Conservation (phyloP, 805 yeast species). For the Hyphopichia homilentoma region DNA sequence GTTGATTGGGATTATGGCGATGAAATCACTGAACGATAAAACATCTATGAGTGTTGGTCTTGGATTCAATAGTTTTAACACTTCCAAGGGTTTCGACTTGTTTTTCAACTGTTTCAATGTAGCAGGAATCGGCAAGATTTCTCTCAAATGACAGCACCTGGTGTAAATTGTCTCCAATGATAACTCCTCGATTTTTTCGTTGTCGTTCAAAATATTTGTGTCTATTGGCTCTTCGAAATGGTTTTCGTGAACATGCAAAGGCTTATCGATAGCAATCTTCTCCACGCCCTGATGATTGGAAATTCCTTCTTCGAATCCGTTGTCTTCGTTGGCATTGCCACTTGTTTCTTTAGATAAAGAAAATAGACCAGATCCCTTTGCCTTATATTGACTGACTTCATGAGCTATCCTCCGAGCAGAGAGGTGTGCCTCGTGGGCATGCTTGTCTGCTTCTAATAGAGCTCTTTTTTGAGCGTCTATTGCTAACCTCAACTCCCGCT, state of each 20-base stretch:
- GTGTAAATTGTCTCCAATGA: constrained; percentile 57
- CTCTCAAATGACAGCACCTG: constrained; percentile 88
- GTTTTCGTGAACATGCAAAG: constrained; percentile 59
- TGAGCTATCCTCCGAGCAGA: constrained; percentile 67
- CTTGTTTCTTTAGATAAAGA: constrained; percentile 4
- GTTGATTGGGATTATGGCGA: constrained; percentile 52
- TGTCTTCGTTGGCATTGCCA: constrained; percentile 8
- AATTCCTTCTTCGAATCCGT: constrained; percentile 4
- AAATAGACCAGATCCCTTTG: constrained; percentile 2
- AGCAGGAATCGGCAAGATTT: constrained; percentile 87
- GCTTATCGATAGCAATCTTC: constrained; percentile 58
- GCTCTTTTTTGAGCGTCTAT: constrained; percentile 55
- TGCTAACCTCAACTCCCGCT: constrained; percentile 51
- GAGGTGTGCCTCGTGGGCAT: constrained; percentile 71
- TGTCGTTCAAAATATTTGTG: constrained; percentile 11
- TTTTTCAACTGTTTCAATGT: constrained; percentile 62
- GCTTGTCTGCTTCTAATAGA: constrained; percentile 59
- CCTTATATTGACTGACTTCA: constrained; percentile 53
- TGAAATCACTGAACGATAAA: constrained; percentile 53
- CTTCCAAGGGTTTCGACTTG: constrained; percentile 49
- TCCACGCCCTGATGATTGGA: constrained; percentile 6
- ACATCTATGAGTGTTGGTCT: constrained; percentile 57
- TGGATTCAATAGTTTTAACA: constrained; percentile 53
- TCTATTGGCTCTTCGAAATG: constrained; percentile 37
- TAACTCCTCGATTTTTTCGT: constrained; percentile 15